Evolutionary conservation across 2,329 filamentous ascomycete species (phyloP), one percentile per base, ranked within the genome.

Genomic region (Calonectria pauciramosa): DNA sequence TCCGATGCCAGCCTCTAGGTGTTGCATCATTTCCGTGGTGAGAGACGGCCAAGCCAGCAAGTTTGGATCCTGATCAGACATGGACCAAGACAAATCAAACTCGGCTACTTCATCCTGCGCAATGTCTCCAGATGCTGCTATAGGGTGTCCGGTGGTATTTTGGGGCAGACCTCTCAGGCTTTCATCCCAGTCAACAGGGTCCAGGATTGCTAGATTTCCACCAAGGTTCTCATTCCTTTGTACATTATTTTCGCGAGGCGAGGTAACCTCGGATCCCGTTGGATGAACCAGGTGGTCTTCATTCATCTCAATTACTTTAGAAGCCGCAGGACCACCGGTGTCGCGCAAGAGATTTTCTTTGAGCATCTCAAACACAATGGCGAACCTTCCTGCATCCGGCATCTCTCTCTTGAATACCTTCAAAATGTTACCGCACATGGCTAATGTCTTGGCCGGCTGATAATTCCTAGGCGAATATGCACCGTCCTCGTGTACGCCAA

Each of bases 281-380:
- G 60, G 38, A n/a, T 65, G 60, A 28, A 65, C 30, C 30, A 30
- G 8, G 16, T 28, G 20, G 18, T 65, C 60, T 34, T 65, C 60
- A 8, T 9, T 20, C 6, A 34, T 32, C 41, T 65, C 60, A 23
- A 26, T 28, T 34, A n/a, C 16, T 26, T 23, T 44, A 7, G 41
- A 32, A 18, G 9, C 36, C 2, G 34, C 56, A 26, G 28, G n/a
- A 23, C 56, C 34, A 4, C 26, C 60, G 1, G 60, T 47, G 28
- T 65, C 60, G 32, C 60, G 26, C 23, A 65, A 13, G 8, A 65
- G 60, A 13, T 4, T 78, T 63, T 26, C 77, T 44, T 0, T 73
- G 65, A 5, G 71, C 66, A 5, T 77, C 78, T 79, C 72, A 11
- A 78, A 80, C 0, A 80, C 78, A 3, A 75, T 71, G 0, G 80